Evolutionary conservation across 306 rosid species (phyloP), one percentile per base, ranked within the genome.

Genomic region (Acmispon strigosus): DNA sequence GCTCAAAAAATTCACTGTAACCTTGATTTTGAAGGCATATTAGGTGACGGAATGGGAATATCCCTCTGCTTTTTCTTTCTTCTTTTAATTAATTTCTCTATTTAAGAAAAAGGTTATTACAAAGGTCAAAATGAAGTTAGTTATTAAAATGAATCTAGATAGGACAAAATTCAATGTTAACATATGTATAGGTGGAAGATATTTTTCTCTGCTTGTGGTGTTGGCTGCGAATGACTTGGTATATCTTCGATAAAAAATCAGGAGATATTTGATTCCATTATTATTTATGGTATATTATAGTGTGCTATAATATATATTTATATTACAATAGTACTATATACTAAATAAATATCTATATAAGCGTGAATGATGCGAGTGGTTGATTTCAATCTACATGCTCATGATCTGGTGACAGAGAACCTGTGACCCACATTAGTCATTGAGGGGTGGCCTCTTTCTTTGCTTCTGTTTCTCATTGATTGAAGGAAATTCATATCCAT

Each of bases 341-440:
- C 18, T 10, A 54, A 10, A 13, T 63, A 52, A 4, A 57, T 67
- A 11, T 52, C 5, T 22, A 18, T 8, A 1, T 22, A 49, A 36
- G 73, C 22, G 78, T 70, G 81, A 70, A 50, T 69, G 76, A 82
- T 82, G 76, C 43, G 64, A 59, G 76, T 71, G 71, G 79, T 78
- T 75, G 73, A 81, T 70, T 71, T 67, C 69, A 83, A 75, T 75
- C 73, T 65, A 53, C 65, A 70, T 37, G 76, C 27, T 83, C 73
- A 78, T 66, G 81, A 58, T 78, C 84, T 79, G 76, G 84, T 75
- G 86, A 78, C 83, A 78, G 69, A 74, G 76, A 48, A 64, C 62
- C 51, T 48, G 61, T 83, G 86, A 75, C 79, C 84, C 84, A 71
- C 84, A 71, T 27, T 66, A 73, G 76, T 82, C 78, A 74, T 78